Base-by-base conservation (phyloP, 176 grass and related monocot species). In the Oryza coarctata region DNA sequence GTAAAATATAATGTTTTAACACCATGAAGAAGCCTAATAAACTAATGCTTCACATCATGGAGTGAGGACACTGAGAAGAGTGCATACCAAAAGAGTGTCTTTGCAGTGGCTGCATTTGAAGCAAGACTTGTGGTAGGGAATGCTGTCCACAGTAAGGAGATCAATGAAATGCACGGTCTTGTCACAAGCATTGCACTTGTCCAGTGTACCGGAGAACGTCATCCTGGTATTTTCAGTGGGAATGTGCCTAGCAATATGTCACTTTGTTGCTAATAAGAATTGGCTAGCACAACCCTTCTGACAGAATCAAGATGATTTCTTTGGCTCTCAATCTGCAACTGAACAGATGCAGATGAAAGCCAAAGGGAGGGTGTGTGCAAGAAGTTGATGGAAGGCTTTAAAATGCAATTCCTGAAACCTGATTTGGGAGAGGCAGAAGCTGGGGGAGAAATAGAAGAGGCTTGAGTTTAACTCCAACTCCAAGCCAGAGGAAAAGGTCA, bases 71-170 rank as follows among this genome's bases (percentile, higher is more conserved):
- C 43, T 44, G 68, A 80, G 57, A 73, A 66, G 70, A 58, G 33
- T 62, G 34, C 33, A 65, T 86, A 90, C 90, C 14, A 83, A 86
- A 67, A 92, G 88, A 13, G 80, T 92, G 77, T 86, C 90, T 87
- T 90, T 96, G 93, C 90, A 96, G 63, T 87, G 88, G 90, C 86
- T 96, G 67, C 88, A 96, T 86, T 78, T 96, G 93, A 96, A 96
- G 88, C 93, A 92, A 75, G 90, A 90, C 83, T 89, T 96, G 88
- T 96, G 90, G 79, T 88, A 96, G 3, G 71, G 63, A 33, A 92
- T 40, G 25, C 83, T 66, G 28, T 92, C 93, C 0, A 76, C 80
- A 0, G 86, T 86, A n/a, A 96, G 65, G 65, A 90, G 90, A 81
- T 90, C 93, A 22, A 93, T 88, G 82, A 93, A 93, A 86, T 93